These are phyloP conservation scores for Ophiostoma australiae DNA, from an alignment of 2,329 filamentous ascomycete species.

Conservation along the genomic window DNA sequence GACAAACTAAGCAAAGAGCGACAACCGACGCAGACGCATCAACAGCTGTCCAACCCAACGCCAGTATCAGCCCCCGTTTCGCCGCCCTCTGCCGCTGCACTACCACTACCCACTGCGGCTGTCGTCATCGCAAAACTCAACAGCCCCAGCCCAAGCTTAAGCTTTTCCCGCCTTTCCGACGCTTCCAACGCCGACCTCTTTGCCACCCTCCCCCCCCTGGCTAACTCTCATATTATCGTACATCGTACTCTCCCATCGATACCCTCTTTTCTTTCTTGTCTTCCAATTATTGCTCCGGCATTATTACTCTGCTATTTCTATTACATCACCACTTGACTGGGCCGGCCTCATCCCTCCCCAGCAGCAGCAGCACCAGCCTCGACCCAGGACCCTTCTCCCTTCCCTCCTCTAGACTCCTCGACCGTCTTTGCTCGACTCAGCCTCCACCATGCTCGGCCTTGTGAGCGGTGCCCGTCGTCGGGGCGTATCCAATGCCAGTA, in stretches of 20 bases:
- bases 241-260: not conserved
- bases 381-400: not conserved
- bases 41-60: not conserved
- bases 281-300: not conserved
- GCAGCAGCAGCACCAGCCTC: not conserved
- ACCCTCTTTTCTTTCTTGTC: not conserved
- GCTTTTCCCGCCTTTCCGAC: conserved; percentile 6
- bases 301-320: not conserved
- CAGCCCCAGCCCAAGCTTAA: conserved; percentile 5
- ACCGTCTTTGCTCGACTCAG: not conserved
- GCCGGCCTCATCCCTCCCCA: too few species aligned
- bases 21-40: not conserved
- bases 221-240: not conserved
- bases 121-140: conserved; percentile 1
- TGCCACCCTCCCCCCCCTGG: not conserved
- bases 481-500: conserved; percentile 8
- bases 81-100: not conserved
- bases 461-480: conserved; percentile 9
- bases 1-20: not conserved
- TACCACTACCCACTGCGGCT: not conserved
- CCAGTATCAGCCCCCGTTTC: conserved; percentile 4
- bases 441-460: conserved; percentile 9
- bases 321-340: not conserved
- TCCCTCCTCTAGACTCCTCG: not conserved
- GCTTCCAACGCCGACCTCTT: not conserved